Percentiles rank a stretch among this genome's conserved stretches.
Evolutionary conservation across 768 basidiomycete species (phyloP).

Genomic region (Kwoniella shandongensis): DNA sequence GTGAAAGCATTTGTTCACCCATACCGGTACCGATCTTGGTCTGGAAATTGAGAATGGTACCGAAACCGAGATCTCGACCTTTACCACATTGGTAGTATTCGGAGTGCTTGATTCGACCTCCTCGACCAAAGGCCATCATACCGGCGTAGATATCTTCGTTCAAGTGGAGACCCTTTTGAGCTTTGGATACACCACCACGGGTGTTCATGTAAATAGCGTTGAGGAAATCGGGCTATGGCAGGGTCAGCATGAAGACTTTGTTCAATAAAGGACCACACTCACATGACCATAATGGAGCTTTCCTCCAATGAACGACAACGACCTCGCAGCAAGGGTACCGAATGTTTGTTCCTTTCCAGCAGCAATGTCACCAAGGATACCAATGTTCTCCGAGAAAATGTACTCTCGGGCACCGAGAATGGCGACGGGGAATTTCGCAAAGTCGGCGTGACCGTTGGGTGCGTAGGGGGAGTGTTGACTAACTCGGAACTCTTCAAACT

Average conservation of each 20-base stretch:
- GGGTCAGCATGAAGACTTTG: background rate
- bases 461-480: conserved; percentile 89
- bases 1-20: conserved; percentile 99
- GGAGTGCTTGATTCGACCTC: conserved; percentile 96
- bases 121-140: conserved; percentile 96
- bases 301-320: conserved; percentile 95
- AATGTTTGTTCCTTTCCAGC: conserved; percentile 99
- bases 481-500: conserved; percentile 90
- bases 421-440: conserved; percentile 83
- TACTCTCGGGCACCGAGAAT: conserved; percentile 99
- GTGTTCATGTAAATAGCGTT: conserved; percentile 98
- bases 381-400: conserved; percentile 99
- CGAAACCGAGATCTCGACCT: conserved; percentile 97
- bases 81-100: conserved; percentile 99
- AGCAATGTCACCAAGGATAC: conserved; percentile 95
- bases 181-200: conserved; percentile 96
- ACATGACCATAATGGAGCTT: conserved; percentile 95
- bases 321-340: conserved; percentile 92
- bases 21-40: conserved; percentile 99
- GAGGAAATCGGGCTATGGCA: conserved; percentile 78
- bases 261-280: conserved; percentile 6
- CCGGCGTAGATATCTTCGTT: conserved; percentile 99
- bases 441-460: conserved; percentile 83
- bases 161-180: conserved; percentile 97
- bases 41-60: conserved; percentile 98